Conservation (phyloP, 2,329 filamentous ascomycete species). For the Monosporascus sp. region DNA sequence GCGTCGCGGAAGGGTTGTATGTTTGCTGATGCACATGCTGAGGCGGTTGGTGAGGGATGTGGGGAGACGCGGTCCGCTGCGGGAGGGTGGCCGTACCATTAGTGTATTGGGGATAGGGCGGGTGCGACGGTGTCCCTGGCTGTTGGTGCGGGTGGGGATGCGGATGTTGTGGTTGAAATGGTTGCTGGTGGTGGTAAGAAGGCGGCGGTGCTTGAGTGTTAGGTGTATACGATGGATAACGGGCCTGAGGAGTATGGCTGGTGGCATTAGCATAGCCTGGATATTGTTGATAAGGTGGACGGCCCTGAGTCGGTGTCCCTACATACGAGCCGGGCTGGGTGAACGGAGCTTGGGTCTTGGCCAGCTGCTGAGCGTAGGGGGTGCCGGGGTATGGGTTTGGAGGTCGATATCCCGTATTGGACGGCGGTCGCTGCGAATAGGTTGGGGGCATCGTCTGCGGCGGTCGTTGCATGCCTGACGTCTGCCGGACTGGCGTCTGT, state of each 20-base stretch:
- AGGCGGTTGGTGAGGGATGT: conserved; percentile 22
- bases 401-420: conserved; percentile 43
- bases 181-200: conserved; percentile 17
- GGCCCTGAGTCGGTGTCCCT: conserved; percentile 35
- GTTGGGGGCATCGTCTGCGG: conserved; percentile 33
- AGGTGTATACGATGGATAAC: conserved; percentile 22
- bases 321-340: conserved; percentile 45
- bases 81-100: conserved; percentile 22
- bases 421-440: conserved; percentile 28
- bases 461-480: conserved; percentile 32
- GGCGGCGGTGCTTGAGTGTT: conserved; percentile 15
- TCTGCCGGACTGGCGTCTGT: conserved; percentile 34
- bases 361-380: conserved; percentile 42
- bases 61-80: conserved; percentile 24
- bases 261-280: conserved; percentile 33
- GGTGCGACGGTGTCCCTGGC: conserved; percentile 21
- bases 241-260: conserved; percentile 33
- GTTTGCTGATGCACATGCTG: conserved; percentile 22
- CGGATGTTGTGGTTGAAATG: conserved; percentile 21
- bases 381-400: conserved; percentile 39
- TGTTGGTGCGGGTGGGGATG: conserved; percentile 7
- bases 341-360: conserved; percentile 47
- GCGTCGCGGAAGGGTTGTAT: conserved; percentile 21
- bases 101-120: conserved; percentile 21
- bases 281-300: conserved; percentile 34